Percentiles rank a stretch among this genome's conserved stretches.
phyloP scores from a whole-genome alignment of 306 rosid species.

The Lotus japonicus region DNA sequence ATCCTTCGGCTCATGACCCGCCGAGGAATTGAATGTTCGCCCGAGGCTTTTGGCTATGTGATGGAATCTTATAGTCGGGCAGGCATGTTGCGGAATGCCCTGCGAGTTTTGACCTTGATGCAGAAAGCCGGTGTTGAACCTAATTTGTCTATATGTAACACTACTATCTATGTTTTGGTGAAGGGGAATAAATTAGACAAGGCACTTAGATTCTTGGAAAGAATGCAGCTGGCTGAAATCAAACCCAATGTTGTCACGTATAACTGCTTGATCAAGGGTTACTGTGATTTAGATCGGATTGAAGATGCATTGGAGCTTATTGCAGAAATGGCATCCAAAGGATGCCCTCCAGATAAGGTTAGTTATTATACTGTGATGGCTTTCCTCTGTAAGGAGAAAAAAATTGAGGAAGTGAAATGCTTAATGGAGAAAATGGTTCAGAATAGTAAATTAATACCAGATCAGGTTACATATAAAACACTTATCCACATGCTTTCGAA shows the following conservation, averaged over 20 bases:
- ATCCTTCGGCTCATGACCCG: constrained; percentile 71
- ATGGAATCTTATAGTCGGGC: constrained; percentile 85
- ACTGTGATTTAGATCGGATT: constrained; percentile 48
- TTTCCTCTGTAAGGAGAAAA: constrained; percentile 59
- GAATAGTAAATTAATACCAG: constrained; percentile 48
- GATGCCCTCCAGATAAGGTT: constrained; percentile 74
- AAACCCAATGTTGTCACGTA: constrained; percentile 61
- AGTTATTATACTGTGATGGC: constrained; percentile 81
- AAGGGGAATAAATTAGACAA: constrained; percentile 51
- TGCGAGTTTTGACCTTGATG: constrained; percentile 75
- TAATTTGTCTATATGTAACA: constrained; percentile 65
- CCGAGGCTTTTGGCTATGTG: constrained; percentile 71
- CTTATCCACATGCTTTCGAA: constrained; percentile 65
- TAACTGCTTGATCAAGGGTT: constrained; percentile 80
- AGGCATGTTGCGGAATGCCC: constrained; percentile 58
- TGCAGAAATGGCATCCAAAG: constrained; percentile 52
- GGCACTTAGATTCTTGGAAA: constrained; percentile 53
- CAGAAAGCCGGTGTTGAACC: constrained; percentile 83
- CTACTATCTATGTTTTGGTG: constrained; percentile 69
- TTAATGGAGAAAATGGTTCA: constrained; percentile 56
- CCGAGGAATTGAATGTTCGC: constrained; percentile 38
- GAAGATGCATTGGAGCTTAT: constrained; percentile 64
- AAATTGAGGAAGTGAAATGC: constrained; percentile 49
- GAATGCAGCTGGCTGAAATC: constrained; percentile 64
- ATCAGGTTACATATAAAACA: constrained; percentile 76